Evolutionary conservation across 345 rosid species (phyloP).

Genomic region (Salix viminalis): DNA sequence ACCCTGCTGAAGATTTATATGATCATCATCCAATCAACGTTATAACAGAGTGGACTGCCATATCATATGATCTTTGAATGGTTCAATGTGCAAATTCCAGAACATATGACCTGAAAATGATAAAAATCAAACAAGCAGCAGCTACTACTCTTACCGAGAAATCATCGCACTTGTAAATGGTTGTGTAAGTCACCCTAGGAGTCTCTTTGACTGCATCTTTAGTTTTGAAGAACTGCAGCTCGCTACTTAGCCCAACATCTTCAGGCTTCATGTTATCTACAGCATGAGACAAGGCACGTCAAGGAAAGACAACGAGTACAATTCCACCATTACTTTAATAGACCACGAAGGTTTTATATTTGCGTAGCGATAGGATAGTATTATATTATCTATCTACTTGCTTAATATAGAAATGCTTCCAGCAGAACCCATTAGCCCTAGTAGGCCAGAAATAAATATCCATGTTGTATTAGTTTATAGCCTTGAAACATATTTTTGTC

Average conservation of each 20-base stretch:
- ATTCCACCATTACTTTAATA: background rate
- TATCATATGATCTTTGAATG: background rate
- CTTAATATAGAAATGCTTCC: background rate
- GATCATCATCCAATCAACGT: background rate
- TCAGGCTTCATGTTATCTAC: constrained; percentile 61
- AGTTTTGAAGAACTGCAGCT: constrained; percentile 39
- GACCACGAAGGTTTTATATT: background rate
- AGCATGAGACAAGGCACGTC: background rate
- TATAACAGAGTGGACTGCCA: background rate
- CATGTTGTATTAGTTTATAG: constrained; percentile 1
- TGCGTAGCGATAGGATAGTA: background rate
- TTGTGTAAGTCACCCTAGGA: constrained; percentile 48
- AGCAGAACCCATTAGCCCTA: background rate
- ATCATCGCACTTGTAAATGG: constrained; percentile 44
- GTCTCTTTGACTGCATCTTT: constrained; percentile 19
- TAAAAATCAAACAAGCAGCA: background rate
- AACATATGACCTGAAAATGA: background rate
- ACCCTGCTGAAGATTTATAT: background rate
- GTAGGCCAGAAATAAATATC: background rate
- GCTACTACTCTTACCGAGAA: constrained; percentile 44
- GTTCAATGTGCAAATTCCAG: background rate
- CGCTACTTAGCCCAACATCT: constrained; percentile 52
- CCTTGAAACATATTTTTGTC: background rate
- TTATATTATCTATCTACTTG: background rate
- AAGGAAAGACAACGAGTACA: background rate